A percentile compares a stretch with the other conserved stretches of the same genome.
phyloP scores from a whole-genome alignment of 257 asterid genomes.

The Solanum tarapatanum region DNA sequence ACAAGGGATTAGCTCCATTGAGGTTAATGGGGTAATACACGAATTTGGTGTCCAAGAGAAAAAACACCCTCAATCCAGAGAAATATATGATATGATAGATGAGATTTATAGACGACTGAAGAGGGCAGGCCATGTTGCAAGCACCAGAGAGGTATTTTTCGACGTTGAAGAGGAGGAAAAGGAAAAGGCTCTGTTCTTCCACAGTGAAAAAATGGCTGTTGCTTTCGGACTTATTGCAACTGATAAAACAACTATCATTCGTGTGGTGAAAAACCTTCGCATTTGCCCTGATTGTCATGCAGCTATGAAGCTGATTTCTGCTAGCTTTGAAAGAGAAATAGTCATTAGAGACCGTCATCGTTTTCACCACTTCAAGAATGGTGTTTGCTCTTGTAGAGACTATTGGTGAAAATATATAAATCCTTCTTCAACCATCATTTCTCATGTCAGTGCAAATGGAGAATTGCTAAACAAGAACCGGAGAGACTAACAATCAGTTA shows the following conservation, averaged over 20 bases:
- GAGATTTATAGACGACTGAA: conserved; percentile 7
- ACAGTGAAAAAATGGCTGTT: conserved; percentile 15
- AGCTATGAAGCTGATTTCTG: conserved; percentile 11
- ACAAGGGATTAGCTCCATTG: conserved; percentile 9
- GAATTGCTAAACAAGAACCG: background rate
- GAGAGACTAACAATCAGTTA: background rate
- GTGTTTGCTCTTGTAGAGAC: conserved; percentile 10
- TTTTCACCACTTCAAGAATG: conserved; percentile 13
- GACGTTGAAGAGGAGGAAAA: conserved; percentile 16
- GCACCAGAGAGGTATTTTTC: conserved; percentile 9
- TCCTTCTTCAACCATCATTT: background rate
- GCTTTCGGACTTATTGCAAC: conserved; percentile 11
- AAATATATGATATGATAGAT: conserved; percentile 5
- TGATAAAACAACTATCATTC: background rate
- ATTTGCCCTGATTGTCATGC: conserved; percentile 16
- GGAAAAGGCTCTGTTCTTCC: conserved; percentile 9
- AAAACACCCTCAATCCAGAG: conserved; percentile 5
- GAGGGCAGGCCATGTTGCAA: conserved; percentile 10
- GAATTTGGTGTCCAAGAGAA: conserved; percentile 16
- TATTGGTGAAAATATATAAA: background rate
- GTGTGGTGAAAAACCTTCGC: conserved; percentile 11
- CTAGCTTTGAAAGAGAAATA: conserved; percentile 5
- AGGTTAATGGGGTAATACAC: conserved; percentile 10
- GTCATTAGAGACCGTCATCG: conserved; percentile 7
- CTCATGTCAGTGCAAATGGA: background rate